Percentiles rank a stretch among this genome's conserved stretches.
These are phyloP conservation scores for Agastache rugosa DNA, from an alignment of 257 asterid species.

Conservation along the genomic window DNA sequence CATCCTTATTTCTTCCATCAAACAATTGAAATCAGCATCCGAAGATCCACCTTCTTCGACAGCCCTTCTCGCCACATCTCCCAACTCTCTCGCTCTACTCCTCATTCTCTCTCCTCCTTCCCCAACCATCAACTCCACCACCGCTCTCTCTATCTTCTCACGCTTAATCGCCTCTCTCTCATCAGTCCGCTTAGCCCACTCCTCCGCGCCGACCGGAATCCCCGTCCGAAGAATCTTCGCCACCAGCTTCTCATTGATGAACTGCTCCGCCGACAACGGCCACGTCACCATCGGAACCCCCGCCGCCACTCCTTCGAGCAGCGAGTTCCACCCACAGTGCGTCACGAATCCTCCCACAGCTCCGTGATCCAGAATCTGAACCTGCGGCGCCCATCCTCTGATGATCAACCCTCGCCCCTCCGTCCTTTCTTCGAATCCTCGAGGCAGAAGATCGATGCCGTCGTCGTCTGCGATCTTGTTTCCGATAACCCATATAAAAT, in stretches of 20 bases:
- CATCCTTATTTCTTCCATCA: slow-evolving; percentile 33
- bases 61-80: slow-evolving; percentile 40
- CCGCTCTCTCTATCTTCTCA: slow-evolving; percentile 33
- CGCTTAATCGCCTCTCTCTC: slow-evolving; percentile 24
- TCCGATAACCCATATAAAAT: slow-evolving; percentile 45
- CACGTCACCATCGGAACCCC: slow-evolving; percentile 58
- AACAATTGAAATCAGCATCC: slow-evolving; percentile 31
- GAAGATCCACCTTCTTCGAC: slow-evolving; percentile 48
- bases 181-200: slow-evolving; percentile 35
- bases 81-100: slow-evolving; percentile 30
- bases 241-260: slow-evolving; percentile 47
- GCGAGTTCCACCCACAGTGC: slow-evolving; percentile 56
- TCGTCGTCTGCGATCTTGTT: neutral
- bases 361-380: slow-evolving; percentile 42
- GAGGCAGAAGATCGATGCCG: slow-evolving; percentile 20
- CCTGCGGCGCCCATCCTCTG: slow-evolving; percentile 50
- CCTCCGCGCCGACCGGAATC: slow-evolving; percentile 46
- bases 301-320: slow-evolving; percentile 42
- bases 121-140: slow-evolving; percentile 37
- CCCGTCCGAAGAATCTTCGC: slow-evolving; percentile 39
- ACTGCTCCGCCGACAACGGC: slow-evolving; percentile 54
- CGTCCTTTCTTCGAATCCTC: slow-evolving; percentile 35
- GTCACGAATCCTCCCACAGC: slow-evolving; percentile 51
- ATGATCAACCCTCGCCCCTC: slow-evolving; percentile 39
- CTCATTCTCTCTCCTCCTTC: slow-evolving; percentile 36